Percentiles rank a stretch among this genome's conserved stretches.
These are phyloP conservation scores for Babesia gibsoni DNA, from an alignment of 169 alveolate species.

Conservation along the genomic window DNA sequence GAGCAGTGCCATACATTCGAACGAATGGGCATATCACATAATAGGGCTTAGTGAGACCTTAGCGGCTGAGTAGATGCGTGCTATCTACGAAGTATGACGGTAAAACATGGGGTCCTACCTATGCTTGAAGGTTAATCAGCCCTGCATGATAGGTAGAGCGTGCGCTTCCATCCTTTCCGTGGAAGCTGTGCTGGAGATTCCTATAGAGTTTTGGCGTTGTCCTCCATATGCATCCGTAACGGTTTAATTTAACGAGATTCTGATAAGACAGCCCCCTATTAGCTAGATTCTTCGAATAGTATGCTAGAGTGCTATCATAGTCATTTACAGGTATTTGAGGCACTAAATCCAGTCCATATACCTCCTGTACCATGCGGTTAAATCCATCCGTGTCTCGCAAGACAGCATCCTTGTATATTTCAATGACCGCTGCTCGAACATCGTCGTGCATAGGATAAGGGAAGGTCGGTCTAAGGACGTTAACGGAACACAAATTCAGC, in stretches of 20 bases:
- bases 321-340: not conserved
- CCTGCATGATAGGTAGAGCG: not conserved
- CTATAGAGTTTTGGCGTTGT: slow-evolving; percentile 1
- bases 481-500: slow-evolving; percentile 46
- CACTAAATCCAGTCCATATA: slow-evolving; percentile 3
- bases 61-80: too few relatives aligned
- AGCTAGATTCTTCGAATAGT: not conserved
- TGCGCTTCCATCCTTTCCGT: slow-evolving; percentile 17
- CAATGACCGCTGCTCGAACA: not conserved
- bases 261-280: not conserved
- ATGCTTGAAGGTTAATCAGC: too few relatives aligned
- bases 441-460: not conserved
- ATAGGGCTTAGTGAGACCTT: too few relatives aligned
- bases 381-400: slow-evolving; percentile 6
- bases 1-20: too few relatives aligned
- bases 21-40: too few relatives aligned
- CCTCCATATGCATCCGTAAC: slow-evolving; percentile 36
- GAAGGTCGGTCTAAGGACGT: slow-evolving; percentile 34
- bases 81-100: too few relatives aligned
- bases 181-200: slow-evolving; percentile 1
- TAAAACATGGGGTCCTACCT: too few relatives aligned
- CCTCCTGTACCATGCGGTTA: not conserved
- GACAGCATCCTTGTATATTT: slow-evolving; percentile 29
- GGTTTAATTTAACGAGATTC: not conserved
- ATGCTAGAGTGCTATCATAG: not conserved